phyloP scores from a whole-genome alignment of 768 basidiomycete genomes.

The Podaxis carcinomalis region DNA sequence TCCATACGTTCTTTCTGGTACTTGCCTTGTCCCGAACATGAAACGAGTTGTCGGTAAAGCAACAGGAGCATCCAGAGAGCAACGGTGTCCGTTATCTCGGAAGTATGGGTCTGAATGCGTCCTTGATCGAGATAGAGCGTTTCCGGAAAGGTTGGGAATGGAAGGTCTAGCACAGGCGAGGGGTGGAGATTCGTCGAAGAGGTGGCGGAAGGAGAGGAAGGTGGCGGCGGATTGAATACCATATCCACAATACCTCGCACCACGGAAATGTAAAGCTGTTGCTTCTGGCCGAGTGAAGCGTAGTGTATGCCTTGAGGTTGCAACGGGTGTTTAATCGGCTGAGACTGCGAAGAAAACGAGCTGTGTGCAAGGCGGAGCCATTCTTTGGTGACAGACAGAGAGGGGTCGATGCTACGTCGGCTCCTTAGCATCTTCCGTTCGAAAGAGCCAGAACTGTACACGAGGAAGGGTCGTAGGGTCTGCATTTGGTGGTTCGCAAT shows the following conservation, averaged over 20 bases:
- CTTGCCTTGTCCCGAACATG: slow-evolving; percentile 26
- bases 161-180: slow-evolving; percentile 18
- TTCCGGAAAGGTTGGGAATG: slow-evolving; percentile 46
- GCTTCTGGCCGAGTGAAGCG: slow-evolving; percentile 42
- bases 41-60: slow-evolving; percentile 72
- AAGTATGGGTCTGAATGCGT: slow-evolving; percentile 59
- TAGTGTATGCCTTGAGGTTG: slow-evolving; percentile 42
- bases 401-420: slow-evolving; percentile 39
- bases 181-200: slow-evolving; percentile 15
- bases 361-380: slow-evolving; percentile 60
- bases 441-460: slow-evolving; percentile 73
- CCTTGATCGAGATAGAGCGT: slow-evolving; percentile 76
- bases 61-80: slow-evolving; percentile 78
- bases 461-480: slow-evolving; percentile 86
- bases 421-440: slow-evolving; percentile 76
- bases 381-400: slow-evolving; percentile 52
- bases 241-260: slow-evolving; percentile 62
- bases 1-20: slow-evolving; percentile 7
- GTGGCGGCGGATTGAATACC: slow-evolving; percentile 50
- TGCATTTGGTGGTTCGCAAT: slow-evolving; percentile 96
- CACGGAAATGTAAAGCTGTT: slow-evolving; percentile 50
- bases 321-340: slow-evolving; percentile 39
- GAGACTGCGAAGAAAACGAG: slow-evolving; percentile 34
- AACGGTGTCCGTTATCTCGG: slow-evolving; percentile 72
- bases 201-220: slow-evolving; percentile 28